Conservation (phyloP, 1,139 yeast genomes). For the Debaryomycetaceae sp. region DNA sequence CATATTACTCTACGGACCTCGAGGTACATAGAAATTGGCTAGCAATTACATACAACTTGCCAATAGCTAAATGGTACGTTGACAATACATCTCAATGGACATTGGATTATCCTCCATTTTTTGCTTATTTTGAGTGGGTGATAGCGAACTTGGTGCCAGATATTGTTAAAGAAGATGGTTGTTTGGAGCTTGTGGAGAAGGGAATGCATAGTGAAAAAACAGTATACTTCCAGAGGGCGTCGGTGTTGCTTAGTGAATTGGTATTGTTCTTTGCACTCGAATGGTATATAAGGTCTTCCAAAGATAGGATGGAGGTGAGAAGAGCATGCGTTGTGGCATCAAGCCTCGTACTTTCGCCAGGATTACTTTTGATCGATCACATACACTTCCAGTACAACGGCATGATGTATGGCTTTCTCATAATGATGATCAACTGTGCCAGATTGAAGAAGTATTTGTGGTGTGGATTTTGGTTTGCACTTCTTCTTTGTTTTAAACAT, state of each 20-base stretch:
- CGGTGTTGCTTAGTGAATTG: slow-evolving; percentile 77
- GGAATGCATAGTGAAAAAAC: slow-evolving; percentile 79
- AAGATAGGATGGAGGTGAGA: slow-evolving; percentile 28
- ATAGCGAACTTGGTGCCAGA: slow-evolving; percentile 70
- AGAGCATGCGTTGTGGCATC: slow-evolving; percentile 76
- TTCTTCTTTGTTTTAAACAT: slow-evolving; percentile 87
- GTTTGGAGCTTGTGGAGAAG: slow-evolving; percentile 62
- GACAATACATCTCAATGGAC: slow-evolving; percentile 93
- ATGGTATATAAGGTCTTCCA: slow-evolving; percentile 59
- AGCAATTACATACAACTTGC: slow-evolving; percentile 81
- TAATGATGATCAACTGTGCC: slow-evolving; percentile 72
- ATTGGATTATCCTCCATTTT: slow-evolving; percentile 94
- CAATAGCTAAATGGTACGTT: slow-evolving; percentile 75
- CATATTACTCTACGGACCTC: slow-evolving; percentile 84
- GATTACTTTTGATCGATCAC: slow-evolving; percentile 81
- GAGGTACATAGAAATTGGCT: slow-evolving; percentile 98
- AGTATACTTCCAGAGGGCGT: slow-evolving; percentile 70
- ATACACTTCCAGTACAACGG: slow-evolving; percentile 96
- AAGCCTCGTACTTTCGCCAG: slow-evolving; percentile 84
- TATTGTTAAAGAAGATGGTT: slow-evolving; percentile 66
- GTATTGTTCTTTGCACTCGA: slow-evolving; percentile 69
- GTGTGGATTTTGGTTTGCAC: slow-evolving; percentile 73
- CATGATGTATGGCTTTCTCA: slow-evolving; percentile 79
- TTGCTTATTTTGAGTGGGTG: slow-evolving; percentile 89
- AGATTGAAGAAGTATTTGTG: slow-evolving; percentile 51